Conservation (phyloP, 1,139 yeast species). For the Blastobotrys malaysiensis region DNA sequence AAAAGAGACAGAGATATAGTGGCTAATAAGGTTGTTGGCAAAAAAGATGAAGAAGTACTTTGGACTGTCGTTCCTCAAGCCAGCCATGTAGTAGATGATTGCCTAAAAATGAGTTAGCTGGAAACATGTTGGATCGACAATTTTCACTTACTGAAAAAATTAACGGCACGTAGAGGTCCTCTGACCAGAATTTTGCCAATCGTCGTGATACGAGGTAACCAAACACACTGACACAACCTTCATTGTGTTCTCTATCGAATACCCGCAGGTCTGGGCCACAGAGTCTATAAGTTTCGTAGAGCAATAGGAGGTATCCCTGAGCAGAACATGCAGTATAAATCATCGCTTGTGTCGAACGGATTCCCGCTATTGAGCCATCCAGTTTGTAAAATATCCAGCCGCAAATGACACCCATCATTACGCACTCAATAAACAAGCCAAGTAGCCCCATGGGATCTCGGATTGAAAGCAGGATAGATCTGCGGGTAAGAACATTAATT, state of each 20-base stretch:
- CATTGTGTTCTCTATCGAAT: slow-evolving; percentile 70
- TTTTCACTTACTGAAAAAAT: slow-evolving; percentile 40
- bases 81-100: slow-evolving; percentile 75
- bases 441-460: slow-evolving; percentile 56
- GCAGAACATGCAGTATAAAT: slow-evolving; percentile 61
- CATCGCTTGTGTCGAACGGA: slow-evolving; percentile 58
- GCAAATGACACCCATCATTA: slow-evolving; percentile 51
- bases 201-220: slow-evolving; percentile 69
- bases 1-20: slow-evolving; percentile 50
- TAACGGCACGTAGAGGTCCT: slow-evolving; percentile 62
- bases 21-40: slow-evolving; percentile 51
- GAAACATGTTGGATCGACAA: slow-evolving; percentile 1
- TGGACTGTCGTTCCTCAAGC: slow-evolving; percentile 45
- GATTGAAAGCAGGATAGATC: slow-evolving; percentile 50
- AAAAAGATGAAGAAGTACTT: slow-evolving; percentile 59
- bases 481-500: slow-evolving; percentile 47
- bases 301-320: slow-evolving; percentile 62
- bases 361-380: slow-evolving; percentile 55
- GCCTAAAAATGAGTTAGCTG: slow-evolving; percentile 9
- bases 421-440: slow-evolving; percentile 51
- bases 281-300: slow-evolving; percentile 69
- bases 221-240: slow-evolving; percentile 57
- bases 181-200: slow-evolving; percentile 58
- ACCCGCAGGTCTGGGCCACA: slow-evolving; percentile 63
- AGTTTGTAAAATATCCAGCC: slow-evolving; percentile 81